Base-by-base conservation (phyloP, 495 filamentous ascomycete species). In the Tuber umbilicatum region DNA sequence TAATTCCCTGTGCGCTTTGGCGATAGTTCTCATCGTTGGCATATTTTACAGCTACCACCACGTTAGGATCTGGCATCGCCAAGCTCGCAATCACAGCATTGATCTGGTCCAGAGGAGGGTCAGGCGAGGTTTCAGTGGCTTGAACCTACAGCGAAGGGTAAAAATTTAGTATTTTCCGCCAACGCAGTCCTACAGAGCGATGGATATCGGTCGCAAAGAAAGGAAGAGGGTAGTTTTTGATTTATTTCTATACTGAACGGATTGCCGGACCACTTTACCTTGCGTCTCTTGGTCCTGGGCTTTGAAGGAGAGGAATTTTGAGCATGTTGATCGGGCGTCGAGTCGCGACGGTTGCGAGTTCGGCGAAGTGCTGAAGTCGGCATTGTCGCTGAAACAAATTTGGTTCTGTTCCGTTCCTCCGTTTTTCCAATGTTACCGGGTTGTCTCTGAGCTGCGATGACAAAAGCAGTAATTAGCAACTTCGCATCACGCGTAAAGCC, bases 21-120 rank as follows among this genome's bases (percentile, higher is more conserved):
- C 87, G 86, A 82, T 91, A 90, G 76, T 91, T 89, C 73, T 92
- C 86, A 72, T 86, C 84, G 82, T 93, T 97, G 69, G 90, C 86
- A 81, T 92, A 89, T 77, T 96, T 90, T 78, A 86, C 87, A 75
- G 89, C 89, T 19, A 92, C 94, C 70, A 81, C 81, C 27, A 76
- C 75, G 43, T 70, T 74, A 37, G 79, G 75, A 45, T 89, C 86
- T 17, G 91, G 86, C 47, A 89, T 84, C 71, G 85, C 84, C 68
- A 97, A 84, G 76, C 89, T 88, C 69, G 90, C 90, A 68, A 92
- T 91, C 37, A 97, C 90, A 37, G 89, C 86, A 72, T 92, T 89
- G 75, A 93, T 88, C n/a, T 92, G 79, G 73, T 87, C 85, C 70
- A 85, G 79, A 60, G 83, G 83, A 1, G 75, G 71, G 60, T 72